Base-by-base conservation (phyloP, 768 basidiomycete genomes). In the Suillus placidus region DNA sequence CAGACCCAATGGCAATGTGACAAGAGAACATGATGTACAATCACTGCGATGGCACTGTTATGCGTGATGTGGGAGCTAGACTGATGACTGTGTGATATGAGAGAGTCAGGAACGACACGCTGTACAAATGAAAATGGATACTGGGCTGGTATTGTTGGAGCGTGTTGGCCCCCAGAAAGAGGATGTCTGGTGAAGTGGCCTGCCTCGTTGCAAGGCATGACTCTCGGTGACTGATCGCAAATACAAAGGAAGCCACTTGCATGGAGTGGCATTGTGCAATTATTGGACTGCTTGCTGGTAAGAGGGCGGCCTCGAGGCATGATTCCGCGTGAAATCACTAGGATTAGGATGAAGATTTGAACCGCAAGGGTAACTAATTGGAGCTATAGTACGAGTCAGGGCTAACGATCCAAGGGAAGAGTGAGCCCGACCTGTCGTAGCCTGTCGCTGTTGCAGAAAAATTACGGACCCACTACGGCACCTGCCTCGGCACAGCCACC, bases 181-280 rank as follows among this genome's bases (percentile, higher is more conserved):
- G 38, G 30, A 64, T 32, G 63, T 64, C 55, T 38, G 63, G 16
- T n/a, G 20, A 40, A 35, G 60, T 64, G 26, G 63, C 63, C n/a
- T 9, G 58, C 57, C 63, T 64, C 63, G 58, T 60, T 60, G 58
- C 58, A 42, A 42, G 42, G 58, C 26, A 60, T 60, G 38, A 30
- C 38, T 54, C 7, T 35, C 34, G 55, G 55, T 23, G 12, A 37
- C n/a, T 57, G 56, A 57, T 57, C 56, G 37, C 23, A 38, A 58
- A 40, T 40, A 58, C 57, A 58, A 42, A 26, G 26, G 30, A 42
- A 30, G 58, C 40, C 18, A n/a, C 26, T 60, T 42, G 38, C 16
- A 60, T 60, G 37, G 38, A 60, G 38, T 60, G 38, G 38, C 57
- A 30, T 7, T 60, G 40, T 8, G 23, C 35, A 26, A 57, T 37